Evolutionary conservation across 768 basidiomycete genomes (phyloP), one percentile per base, ranked within the genome.

Genomic region (Amanita jacksonii): DNA sequence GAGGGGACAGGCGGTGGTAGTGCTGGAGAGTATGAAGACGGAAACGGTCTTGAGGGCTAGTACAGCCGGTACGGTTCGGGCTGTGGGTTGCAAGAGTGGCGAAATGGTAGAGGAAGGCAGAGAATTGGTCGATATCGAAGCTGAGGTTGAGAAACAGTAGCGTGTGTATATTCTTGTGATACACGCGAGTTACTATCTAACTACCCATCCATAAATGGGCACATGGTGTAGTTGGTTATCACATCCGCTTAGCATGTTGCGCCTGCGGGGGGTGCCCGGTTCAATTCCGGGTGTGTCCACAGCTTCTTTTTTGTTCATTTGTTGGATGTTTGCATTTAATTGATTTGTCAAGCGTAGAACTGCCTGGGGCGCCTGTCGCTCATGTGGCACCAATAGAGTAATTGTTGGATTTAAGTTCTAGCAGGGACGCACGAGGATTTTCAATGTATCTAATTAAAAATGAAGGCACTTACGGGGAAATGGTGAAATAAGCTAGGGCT

Each of bases 1-100:
- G 62, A 80, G 75, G 55, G 89, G 88, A 0, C 85, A 92, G 56
- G 76, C 76, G 6, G 71, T 90, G 7, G 79, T 91, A 23, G 77
- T 93, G 4, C 63, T 94, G 56, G 92, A 94, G 65, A 94, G 91
- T 56, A 97, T 96, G 92, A 97, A 97, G 76, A 96, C 91, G 51
- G 91, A 94, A 65, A 93, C 85, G 30, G 85, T 89, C 32, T 60
- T 96, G 50, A 70, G 89, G 43, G 79, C 88, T 10, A 73, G 79
- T 47, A 67, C 65, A 6, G 65, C 73, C 28, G 92, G 90, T 3
- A 65, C 79, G 4, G 81, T 94, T 6, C 78, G 69, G 52, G 67
- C 73, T 35, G 75, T 94, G 10, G 76, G 76, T 10, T 92, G 87
- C 56, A 73, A 66, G 60, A 83, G 85, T 54, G 92, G 92, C 2